A percentile compares a stretch with the other conserved stretches of the same genome.
Conservation (phyloP, 1,284 basidiomycete species). For the Ganoderma lucidum region DNA sequence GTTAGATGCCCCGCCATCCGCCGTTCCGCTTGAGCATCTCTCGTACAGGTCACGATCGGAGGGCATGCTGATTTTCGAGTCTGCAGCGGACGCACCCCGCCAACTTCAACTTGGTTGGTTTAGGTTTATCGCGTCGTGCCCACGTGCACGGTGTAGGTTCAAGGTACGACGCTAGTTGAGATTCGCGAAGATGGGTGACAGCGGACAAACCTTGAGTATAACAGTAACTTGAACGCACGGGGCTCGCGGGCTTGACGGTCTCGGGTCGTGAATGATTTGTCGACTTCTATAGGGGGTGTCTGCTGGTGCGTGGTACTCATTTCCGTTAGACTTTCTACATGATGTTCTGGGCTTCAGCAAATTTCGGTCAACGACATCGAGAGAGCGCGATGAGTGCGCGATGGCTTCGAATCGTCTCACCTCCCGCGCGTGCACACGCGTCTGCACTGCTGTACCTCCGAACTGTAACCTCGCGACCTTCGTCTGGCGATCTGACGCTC, state of each 20-base stretch:
- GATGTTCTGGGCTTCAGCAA: background rate
- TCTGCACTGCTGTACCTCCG: too few relatives aligned
- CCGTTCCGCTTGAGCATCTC: too few relatives aligned
- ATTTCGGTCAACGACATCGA: background rate
- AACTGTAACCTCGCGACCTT: background rate
- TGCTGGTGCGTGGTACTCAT: background rate
- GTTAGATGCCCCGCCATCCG: too few relatives aligned
- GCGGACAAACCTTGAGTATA: background rate
- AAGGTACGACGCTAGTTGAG: background rate
- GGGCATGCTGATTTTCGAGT: background rate
- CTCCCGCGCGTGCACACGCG: background rate
- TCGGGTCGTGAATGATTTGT: background rate
- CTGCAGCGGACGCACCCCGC: background rate
- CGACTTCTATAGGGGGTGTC: background rate
- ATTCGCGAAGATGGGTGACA: background rate
- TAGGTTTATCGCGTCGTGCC: background rate
- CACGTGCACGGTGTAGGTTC: background rate
- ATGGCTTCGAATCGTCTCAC: background rate
- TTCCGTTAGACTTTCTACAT: background rate
- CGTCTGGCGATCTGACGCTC: background rate
- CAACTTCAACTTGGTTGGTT: background rate
- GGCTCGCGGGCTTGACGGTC: background rate
- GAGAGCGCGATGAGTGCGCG: too few relatives aligned
- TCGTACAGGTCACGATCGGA: background rate
- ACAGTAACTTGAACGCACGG: background rate